Evolutionary conservation across 1,284 basidiomycete genomes (phyloP).

Genomic region (Anthracocystis walkeri): DNA sequence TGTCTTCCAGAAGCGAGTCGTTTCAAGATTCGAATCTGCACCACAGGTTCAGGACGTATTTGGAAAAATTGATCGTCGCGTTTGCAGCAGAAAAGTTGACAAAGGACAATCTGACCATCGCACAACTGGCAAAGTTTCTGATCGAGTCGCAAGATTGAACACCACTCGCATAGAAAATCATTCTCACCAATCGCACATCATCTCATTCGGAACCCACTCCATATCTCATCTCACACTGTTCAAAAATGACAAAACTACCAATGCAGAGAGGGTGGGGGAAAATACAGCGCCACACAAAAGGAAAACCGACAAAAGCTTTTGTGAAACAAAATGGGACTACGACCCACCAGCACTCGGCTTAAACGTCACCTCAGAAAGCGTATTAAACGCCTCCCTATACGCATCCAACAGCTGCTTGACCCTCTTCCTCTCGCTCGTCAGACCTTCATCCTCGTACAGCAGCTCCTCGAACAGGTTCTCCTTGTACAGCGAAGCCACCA

Average conservation of each 20-base stretch:
- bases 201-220: background rate
- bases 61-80: background rate
- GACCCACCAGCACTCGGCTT: conserved; percentile 37
- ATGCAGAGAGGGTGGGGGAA: conserved; percentile 3
- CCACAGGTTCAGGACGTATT: background rate
- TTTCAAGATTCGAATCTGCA: conserved; percentile 10
- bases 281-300: conserved; percentile 1
- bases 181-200: background rate
- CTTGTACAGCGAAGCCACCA: conserved; percentile 92
- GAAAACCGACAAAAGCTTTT: background rate
- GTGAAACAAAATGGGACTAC: background rate
- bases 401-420: conserved; percentile 95
- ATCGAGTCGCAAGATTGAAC: background rate
- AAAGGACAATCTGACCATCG: background rate
- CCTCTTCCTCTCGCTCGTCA: conserved; percentile 90
- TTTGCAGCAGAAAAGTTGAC: conserved; percentile 2
- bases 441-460: conserved; percentile 93
- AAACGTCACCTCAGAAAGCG: conserved; percentile 59
- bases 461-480: conserved; percentile 82
- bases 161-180: too few species aligned
- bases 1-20: conserved; percentile 7
- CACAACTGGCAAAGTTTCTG: background rate
- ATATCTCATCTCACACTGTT: too few species aligned
- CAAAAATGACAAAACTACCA: background rate
- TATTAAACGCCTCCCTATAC: conserved; percentile 91